Evolutionary conservation across 345 rosid genomes (phyloP).

Genomic region (Raphanus sativus): DNA sequence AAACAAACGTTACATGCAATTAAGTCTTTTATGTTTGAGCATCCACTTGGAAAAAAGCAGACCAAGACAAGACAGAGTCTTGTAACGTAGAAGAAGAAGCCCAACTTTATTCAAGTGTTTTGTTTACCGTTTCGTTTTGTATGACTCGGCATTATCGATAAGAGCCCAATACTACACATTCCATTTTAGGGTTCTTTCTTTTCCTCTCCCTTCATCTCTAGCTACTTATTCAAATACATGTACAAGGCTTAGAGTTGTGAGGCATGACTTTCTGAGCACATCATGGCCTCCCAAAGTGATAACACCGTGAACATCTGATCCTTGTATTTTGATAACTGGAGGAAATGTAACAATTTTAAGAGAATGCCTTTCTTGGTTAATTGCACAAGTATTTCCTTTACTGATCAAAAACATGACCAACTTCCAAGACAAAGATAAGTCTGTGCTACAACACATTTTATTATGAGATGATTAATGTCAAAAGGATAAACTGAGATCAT

Average conservation of each 20-base stretch:
- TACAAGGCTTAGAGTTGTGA: too few relatives aligned
- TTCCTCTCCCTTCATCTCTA: too few relatives aligned
- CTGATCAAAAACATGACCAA: not conserved
- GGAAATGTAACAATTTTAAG: not conserved
- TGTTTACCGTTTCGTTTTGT: not conserved
- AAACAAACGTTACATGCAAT: too few relatives aligned
- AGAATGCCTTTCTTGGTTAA: not conserved
- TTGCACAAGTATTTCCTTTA: not conserved
- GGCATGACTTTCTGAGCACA: too few relatives aligned
- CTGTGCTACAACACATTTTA: not conserved
- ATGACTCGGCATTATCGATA: not conserved
- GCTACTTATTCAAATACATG: too few relatives aligned
- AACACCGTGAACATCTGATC: too few relatives aligned
- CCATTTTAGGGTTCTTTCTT: not conserved
- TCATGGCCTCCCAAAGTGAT: too few relatives aligned
- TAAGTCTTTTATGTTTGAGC: too few relatives aligned
- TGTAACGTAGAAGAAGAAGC: not conserved
- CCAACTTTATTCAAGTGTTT: not conserved
- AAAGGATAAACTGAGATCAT: constrained; percentile 13
- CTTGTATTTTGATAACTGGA: too few relatives aligned
- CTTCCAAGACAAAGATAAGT: constrained; percentile 10
- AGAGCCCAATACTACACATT: constrained; percentile 1
- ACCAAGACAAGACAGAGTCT: not conserved
- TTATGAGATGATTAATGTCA: not conserved
- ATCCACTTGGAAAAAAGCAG: too few relatives aligned